Evolutionary conservation across 495 filamentous ascomycete species (phyloP), one percentile per base, ranked within the genome.

Genomic region (Daldinia bambusicola): DNA sequence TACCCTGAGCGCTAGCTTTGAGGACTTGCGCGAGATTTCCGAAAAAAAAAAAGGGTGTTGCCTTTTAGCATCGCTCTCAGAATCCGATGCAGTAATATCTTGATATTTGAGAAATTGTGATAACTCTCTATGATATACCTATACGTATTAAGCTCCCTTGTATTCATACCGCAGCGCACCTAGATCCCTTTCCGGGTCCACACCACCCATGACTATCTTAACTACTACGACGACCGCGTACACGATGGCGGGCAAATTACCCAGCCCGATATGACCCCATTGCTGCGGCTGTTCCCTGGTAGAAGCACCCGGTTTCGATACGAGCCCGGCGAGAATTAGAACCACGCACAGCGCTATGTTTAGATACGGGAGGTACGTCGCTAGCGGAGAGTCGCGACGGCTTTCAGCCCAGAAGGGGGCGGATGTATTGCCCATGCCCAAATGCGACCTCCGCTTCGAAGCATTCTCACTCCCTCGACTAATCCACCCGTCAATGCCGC

Each of bases 101-200:
- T 16, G 16, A 43, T 43, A 6, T 43, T 16, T 30, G 1, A 30
- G 10, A 51, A 13, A 13, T 10, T 43, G 53, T 6, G 1, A 10
- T 18, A 37, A 6, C 4, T 9, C 6, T n/a, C 37, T 12, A 26
- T 40, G n/a, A 6, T 40, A 22, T 16, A 9, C 2, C 6, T 7
- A 34, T 6, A 58, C 9, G 9, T 16, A 59, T 22, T 30, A 90
- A 57, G 87, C 88, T 20, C 88, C 88, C 75, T 89, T 90, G 58
- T 84, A 88, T 41, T 79, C 80, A 78, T 90, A 90, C 77, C 76
- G 82, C 75, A 88, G 76, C 57, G 71, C 77, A 22, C 80, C 75
- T 65, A 90, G 75, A 70, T 89, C 87, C 59, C 62, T 67, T 71
- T 82, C 83, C 12, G 87, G 82, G 73, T 89, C 84, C 16, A 89